phyloP scores from a whole-genome alignment of 306 rosid genomes.

The Begonia peltatifolia region DNA sequence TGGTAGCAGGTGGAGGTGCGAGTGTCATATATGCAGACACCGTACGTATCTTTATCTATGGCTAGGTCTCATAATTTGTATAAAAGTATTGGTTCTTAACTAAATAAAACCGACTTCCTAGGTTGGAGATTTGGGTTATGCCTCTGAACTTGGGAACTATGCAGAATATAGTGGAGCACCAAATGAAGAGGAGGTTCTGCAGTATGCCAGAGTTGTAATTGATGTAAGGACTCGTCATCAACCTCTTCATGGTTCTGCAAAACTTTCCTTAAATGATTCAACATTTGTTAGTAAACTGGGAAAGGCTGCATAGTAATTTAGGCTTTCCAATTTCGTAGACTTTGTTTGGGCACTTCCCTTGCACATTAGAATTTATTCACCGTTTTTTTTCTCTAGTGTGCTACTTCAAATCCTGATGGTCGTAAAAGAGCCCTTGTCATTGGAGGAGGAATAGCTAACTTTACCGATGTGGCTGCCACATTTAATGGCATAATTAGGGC shows the following conservation, averaged over 20 bases:
- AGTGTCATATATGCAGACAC: conserved; percentile 97
- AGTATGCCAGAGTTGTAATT: conserved; percentile 89
- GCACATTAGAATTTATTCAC: no score
- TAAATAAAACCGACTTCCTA: conserved; percentile 6
- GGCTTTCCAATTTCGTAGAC: not conserved
- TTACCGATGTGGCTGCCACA: conserved; percentile 91
- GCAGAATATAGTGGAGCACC: conserved; percentile 99
- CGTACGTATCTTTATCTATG: conserved; percentile 23
- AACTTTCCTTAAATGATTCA: no score
- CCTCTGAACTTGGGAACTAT: conserved; percentile 90
- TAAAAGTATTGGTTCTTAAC: conserved; percentile 2
- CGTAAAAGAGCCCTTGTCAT: conserved; percentile 80
- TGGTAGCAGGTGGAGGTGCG: conserved; percentile 99
- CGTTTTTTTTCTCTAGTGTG: conserved; percentile 42
- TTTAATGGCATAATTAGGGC: conserved; percentile 91
- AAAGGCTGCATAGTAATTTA: no score
- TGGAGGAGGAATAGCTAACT: conserved; percentile 97
- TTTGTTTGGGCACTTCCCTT: not conserved
- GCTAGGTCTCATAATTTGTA: conserved; percentile 12
- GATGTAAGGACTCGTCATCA: conserved; percentile 42
- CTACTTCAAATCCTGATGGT: conserved; percentile 84
- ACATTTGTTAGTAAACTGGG: no score
- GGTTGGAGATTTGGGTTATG: conserved; percentile 98
- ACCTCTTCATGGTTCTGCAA: not conserved
- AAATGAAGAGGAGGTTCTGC: conserved; percentile 92